phyloP scores from a whole-genome alignment of 2,329 filamentous ascomycete genomes.

The Pseudogymnoascus sp. region DNA sequence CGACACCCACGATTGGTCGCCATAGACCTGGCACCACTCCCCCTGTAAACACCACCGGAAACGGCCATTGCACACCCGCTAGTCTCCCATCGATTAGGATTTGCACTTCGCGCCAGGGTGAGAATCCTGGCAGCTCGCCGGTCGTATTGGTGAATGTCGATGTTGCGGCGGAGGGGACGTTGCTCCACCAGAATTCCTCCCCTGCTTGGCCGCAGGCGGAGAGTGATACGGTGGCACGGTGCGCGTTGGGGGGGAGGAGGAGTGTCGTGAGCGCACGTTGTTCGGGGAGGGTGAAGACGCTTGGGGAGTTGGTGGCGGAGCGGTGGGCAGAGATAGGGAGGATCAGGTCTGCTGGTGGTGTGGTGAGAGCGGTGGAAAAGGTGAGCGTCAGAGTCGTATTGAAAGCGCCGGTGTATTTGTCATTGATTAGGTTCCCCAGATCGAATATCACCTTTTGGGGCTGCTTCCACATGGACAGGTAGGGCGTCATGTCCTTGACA shows the following conservation, averaged over 20 bases:
- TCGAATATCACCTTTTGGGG: conserved; percentile 74
- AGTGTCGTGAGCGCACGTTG: conserved; percentile 53
- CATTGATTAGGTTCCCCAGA: conserved; percentile 63
- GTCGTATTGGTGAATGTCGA: conserved; percentile 49
- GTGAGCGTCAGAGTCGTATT: conserved; percentile 67
- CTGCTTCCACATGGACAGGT: conserved; percentile 57
- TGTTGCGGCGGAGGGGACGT: conserved; percentile 57
- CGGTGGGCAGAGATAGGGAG: conserved; percentile 56
- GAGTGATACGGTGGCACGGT: conserved; percentile 66
- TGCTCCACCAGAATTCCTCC: conserved; percentile 84
- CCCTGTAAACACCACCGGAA: conserved; percentile 74
- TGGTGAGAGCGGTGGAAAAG: conserved; percentile 50
- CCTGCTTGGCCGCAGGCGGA: conserved; percentile 65
- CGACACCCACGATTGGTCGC: conserved; percentile 68
- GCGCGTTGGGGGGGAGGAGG: conserved; percentile 56
- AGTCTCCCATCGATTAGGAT: conserved; percentile 64
- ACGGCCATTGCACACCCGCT: conserved; percentile 73
- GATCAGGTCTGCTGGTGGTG: conserved; percentile 49
- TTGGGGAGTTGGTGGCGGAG: conserved; percentile 43
- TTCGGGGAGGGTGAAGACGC: conserved; percentile 59
- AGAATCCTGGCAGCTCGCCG: conserved; percentile 55
- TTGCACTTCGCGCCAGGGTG: conserved; percentile 72
- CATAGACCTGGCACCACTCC: conserved; percentile 70
- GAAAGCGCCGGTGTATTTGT: conserved; percentile 64
- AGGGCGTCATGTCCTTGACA: conserved; percentile 70